Base-by-base conservation (phyloP, 768 basidiomycete genomes). In the Amanita pallidorosea region DNA sequence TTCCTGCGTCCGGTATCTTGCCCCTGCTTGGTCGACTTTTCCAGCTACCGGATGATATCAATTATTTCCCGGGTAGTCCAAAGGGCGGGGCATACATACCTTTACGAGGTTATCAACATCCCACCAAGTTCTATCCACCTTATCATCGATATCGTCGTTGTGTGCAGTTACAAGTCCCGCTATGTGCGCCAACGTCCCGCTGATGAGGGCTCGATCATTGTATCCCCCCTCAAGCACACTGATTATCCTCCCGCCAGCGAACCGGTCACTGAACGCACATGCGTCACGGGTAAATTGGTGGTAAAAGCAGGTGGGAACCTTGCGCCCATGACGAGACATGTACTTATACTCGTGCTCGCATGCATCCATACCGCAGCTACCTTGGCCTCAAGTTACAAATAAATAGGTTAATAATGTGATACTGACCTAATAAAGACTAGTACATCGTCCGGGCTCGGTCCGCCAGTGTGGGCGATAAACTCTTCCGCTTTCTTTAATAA, bases 201-300 rank as follows among this genome's bases (percentile, higher is more conserved):
- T 91, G 5, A 72, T 80, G 49, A 98, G 70, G 0, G 95, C 93
- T 5, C 85, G 76, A 63, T 97, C 92, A 57, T 88, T 89, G 60
- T 97, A 97, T 1, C 94, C 95, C 1, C 95, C 95, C 67, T 99
- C 95, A 1, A 99, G 78, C 0, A 97, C 88, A 57, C 89, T 92
- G 35, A 98, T 73, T 5, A 95, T 58, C 37, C 81, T 75, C 0
- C 92, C 90, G 1, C 63, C 59, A 0, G 88, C 80, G 55, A 81
- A 81, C 41, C 63, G 56, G 23, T 85, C 75, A 6, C 85, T 83
- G 51, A 99, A 76, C 0, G 57, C 61, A 47, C 76, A 70, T 0
- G 80, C 78, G 57, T 95, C 91, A 4, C 66, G 72, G 0, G 91
- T 81, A 58, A 97, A 95, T 8, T 79, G 83, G 57, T 84, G 69